phyloP scores from a whole-genome alignment of 2,329 filamentous ascomycete species.

The Thermothelomyces thermophilus region DNA sequence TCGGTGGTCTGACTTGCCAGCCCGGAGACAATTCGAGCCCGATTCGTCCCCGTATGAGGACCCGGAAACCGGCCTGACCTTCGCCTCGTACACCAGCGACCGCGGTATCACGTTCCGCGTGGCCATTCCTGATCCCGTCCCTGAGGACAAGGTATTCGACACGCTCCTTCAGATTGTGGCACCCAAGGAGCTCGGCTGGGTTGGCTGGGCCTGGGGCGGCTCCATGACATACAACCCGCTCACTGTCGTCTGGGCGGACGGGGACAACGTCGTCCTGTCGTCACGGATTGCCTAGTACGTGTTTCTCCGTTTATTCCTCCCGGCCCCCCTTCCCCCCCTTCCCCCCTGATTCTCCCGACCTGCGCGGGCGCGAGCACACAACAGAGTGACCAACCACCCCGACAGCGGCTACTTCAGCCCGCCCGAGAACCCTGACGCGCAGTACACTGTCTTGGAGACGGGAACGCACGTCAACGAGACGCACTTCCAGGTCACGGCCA shows the following conservation, averaged over 20 bases:
- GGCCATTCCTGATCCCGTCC: slow-evolving; percentile 30
- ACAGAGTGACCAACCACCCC: slow-evolving; percentile 6
- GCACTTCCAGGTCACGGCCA: slow-evolving; percentile 36
- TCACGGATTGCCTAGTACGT: slow-evolving; percentile 41
- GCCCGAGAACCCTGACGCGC: slow-evolving; percentile 26
- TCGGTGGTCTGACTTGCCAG: neutral
- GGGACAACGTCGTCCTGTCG: slow-evolving; percentile 34
- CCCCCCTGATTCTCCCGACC: no score
- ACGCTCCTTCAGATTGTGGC: slow-evolving; percentile 37
- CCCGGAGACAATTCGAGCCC: slow-evolving; percentile 24
- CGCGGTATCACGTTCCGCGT: slow-evolving; percentile 34
- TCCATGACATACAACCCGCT: slow-evolving; percentile 43
- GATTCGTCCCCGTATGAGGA: slow-evolving; percentile 33
- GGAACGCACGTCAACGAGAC: slow-evolving; percentile 36
- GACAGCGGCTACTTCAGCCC: slow-evolving; percentile 33
- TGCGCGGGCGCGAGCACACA: no score
- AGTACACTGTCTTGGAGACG: slow-evolving; percentile 30
- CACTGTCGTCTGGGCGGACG: slow-evolving; percentile 39
- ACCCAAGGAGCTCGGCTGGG: slow-evolving; percentile 40
- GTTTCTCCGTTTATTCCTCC: no score
- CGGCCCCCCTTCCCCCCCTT: neutral
- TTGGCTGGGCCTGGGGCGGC: slow-evolving; percentile 44
- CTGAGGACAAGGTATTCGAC: slow-evolving; percentile 26
- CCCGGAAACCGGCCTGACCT: slow-evolving; percentile 37
- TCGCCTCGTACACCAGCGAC: slow-evolving; percentile 35